Conservation (phyloP, 352 stramenopile genomes). For the Globisporangium nodosum region DNA sequence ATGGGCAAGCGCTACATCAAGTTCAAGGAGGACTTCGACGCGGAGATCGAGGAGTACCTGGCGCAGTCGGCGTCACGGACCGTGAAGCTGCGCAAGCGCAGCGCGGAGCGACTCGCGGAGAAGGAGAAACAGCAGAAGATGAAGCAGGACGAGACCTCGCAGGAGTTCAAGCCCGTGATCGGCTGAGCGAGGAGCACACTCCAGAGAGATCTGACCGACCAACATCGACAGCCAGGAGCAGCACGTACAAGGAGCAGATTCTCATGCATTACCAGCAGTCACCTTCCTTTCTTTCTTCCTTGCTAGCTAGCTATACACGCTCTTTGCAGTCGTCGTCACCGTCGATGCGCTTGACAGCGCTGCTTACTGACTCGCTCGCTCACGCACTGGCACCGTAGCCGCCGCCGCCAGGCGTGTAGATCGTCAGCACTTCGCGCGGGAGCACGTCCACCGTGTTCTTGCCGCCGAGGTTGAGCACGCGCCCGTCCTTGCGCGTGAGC, state of each 20-base stretch:
- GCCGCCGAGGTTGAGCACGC: conserved; percentile 75
- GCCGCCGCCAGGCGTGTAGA: conserved; percentile 95
- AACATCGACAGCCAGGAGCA: no score
- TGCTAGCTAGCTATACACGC: neutral
- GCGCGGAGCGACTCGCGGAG: conserved; percentile 6
- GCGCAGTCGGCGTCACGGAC: conserved; percentile 17
- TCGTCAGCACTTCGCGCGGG: conserved; percentile 91
- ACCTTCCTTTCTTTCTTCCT: no score
- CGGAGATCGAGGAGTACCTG: conserved; percentile 60
- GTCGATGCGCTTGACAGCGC: neutral
- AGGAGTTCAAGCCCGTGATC: conserved; percentile 13
- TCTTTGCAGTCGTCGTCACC: neutral
- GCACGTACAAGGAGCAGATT: no score
- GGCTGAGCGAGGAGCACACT: neutral
- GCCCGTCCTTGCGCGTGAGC: conserved; percentile 64
- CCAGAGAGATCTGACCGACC: no score
- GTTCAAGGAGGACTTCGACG: conserved; percentile 52
- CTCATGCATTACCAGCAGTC: no score
- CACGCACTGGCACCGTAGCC: conserved; percentile 73
- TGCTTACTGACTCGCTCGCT: neutral
- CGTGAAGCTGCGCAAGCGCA: conserved; percentile 16
- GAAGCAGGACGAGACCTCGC: neutral
- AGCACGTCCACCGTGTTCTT: conserved; percentile 94
- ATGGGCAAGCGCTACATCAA: conserved; percentile 38
- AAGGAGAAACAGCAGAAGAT: conserved; percentile 3